Evolutionary conservation across 306 rosid species (phyloP), one percentile per base, ranked within the genome.

Genomic region (Acacia acuminata): DNA sequence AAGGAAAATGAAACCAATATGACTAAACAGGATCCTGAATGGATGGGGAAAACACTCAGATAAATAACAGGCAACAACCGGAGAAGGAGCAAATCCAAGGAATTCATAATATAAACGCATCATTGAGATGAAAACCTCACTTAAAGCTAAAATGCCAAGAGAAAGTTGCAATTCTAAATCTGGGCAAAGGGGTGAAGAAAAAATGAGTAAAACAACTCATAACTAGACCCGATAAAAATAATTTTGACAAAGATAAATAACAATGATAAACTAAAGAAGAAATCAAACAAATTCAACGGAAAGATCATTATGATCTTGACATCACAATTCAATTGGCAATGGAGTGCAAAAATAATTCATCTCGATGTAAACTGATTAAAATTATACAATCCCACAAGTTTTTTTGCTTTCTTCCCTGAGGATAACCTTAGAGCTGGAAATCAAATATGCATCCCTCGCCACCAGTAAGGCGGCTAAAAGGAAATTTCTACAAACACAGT

Each of bases 1-100:
- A 86, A 38, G 44, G 56, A 19, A 58, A 79, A 76, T 55, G 77
- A 43, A 67, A 42, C 7, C 8, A 51, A 55, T 15, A 77, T n/a
- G 55, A 16, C n/a, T 22, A 16, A 45, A 63, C 24, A 15, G 58
- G 6, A 16, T 13, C 58, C 5, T 1, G 15, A 10, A 10, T 42
- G 19, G 34, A 43, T 14, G 5, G 14, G 53, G 38, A 71, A 64
- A 71, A 27, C 9, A 53, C 20, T 8, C 3, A 8, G 45, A 10
- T 16, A 17, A 71, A 68, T 14, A 63, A 25, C 36, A 65, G 30
- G 36, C 56, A 22, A 82, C 51, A 27, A 61, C 16, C n/a, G 11
- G 7, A 45, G 42, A 36, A 84, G 50, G 7, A 63, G 10, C 15
- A 34, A 63, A 53, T 30, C 30, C 60, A 83, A 34, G 65, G 22